phyloP scores from a whole-genome alignment of 305 asterid genomes.

The Fraxinus albicans region DNA sequence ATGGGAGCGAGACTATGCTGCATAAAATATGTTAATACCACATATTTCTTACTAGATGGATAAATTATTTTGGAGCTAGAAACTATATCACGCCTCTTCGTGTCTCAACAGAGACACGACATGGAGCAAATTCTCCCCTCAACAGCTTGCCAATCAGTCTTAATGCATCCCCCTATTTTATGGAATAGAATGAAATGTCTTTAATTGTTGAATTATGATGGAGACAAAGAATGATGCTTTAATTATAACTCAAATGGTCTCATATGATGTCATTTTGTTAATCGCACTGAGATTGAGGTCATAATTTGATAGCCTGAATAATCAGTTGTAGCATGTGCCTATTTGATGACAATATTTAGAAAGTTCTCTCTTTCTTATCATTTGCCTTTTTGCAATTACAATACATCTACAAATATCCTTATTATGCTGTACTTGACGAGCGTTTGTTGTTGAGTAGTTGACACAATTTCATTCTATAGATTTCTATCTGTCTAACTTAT shows the following conservation, averaged over 20 bases:
- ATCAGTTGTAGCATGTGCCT: background rate
- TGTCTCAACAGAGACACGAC: too few relatives aligned
- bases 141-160: background rate
- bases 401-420: background rate
- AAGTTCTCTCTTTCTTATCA: background rate
- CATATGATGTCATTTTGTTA: background rate
- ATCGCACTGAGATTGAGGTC: constrained; percentile 1
- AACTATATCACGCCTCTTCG: too few relatives aligned
- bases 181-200: background rate
- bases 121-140: background rate
- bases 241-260: background rate
- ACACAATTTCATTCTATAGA: background rate
- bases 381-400: background rate
- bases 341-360: background rate
- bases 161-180: background rate
- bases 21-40: background rate
- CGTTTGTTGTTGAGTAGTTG: background rate
- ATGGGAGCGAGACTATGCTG: background rate
- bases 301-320: background rate
- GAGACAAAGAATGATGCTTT: background rate
- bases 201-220: background rate
- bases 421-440: background rate
- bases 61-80: too few relatives aligned
- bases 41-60: too few relatives aligned
- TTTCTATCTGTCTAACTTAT: constrained; percentile 2